Conservation (phyloP, 2,329 filamentous ascomycete genomes). For the Thermomyces lanuginosus region DNA sequence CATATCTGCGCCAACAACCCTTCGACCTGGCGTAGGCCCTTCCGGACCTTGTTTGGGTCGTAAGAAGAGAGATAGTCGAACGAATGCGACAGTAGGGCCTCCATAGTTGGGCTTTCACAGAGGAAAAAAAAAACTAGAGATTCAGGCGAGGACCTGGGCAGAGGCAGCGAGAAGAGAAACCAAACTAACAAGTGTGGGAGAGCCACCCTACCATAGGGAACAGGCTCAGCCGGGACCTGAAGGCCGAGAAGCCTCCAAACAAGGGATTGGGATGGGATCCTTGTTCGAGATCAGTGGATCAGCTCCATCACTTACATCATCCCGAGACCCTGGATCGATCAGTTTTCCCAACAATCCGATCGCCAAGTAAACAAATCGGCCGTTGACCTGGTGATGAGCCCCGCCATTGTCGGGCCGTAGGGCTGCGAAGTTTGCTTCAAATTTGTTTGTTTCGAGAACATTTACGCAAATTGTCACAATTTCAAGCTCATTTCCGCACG, state of each 20-base stretch:
- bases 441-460: too few relatives aligned
- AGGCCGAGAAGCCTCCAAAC: too few relatives aligned
- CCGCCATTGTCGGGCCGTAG: too few relatives aligned
- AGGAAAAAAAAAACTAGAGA: background rate
- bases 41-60: slow-evolving; percentile 75
- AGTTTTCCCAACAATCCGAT: slow-evolving; percentile 2
- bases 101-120: slow-evolving; percentile 43
- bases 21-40: slow-evolving; percentile 86
- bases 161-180: background rate
- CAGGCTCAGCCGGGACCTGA: too few relatives aligned
- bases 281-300: background rate
- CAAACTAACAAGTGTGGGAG: background rate
- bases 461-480: too few relatives aligned
- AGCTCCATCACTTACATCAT: too few relatives aligned
- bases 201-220: too few relatives aligned
- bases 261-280: background rate
- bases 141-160: slow-evolving; percentile 1
- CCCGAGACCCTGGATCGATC: background rate
- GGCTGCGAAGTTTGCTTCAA: too few relatives aligned
- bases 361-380: slow-evolving; percentile 8
- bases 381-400: slow-evolving; percentile 8
- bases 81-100: slow-evolving; percentile 75
- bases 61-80: slow-evolving; percentile 95
- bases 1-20: slow-evolving; percentile 89
- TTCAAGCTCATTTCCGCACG: too few relatives aligned